A percentile compares a stretch with the other conserved stretches of the same genome.
Evolutionary conservation across 1,284 basidiomycete genomes (phyloP).

Genomic region (Rhodofomes roseus): DNA sequence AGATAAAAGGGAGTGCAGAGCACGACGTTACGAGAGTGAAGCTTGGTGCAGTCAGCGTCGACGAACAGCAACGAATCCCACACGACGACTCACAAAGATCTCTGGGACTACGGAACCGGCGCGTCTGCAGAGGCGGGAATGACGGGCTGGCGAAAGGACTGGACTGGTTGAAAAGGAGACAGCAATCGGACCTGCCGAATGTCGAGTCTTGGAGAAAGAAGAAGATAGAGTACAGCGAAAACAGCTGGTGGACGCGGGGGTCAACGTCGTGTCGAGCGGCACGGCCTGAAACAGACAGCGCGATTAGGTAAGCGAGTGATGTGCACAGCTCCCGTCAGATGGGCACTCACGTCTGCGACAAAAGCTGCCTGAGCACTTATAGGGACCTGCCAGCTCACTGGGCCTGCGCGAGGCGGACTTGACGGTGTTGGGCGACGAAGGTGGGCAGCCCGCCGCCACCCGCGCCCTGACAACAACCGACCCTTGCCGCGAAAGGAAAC

Average conservation of each 20-base stretch:
- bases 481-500: background rate
- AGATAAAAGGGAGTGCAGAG: slow-evolving; percentile 18
- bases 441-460: background rate
- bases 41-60: background rate
- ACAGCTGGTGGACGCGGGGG: slow-evolving; percentile 13
- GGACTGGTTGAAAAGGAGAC: slow-evolving; percentile 7
- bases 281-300: background rate
- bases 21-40: slow-evolving; percentile 6
- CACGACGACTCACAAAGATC: background rate
- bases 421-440: background rate
- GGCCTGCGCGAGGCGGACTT: background rate
- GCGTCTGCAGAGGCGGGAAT: background rate
- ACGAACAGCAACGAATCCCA: background rate
- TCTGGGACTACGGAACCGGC: background rate
- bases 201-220: slow-evolving; percentile 13
- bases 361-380: background rate
- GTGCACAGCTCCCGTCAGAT: slow-evolving; percentile 3
- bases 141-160: slow-evolving; percentile 7
- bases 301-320: slow-evolving; percentile 9
- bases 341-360: background rate
- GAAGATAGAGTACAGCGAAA: slow-evolving; percentile 10
- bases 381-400: background rate
- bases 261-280: slow-evolving; percentile 8
- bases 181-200: slow-evolving; percentile 24
- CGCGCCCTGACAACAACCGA: background rate